These are phyloP conservation scores for Psilocybe cyanescens DNA, from an alignment of 768 basidiomycete species.

Conservation along the genomic window DNA sequence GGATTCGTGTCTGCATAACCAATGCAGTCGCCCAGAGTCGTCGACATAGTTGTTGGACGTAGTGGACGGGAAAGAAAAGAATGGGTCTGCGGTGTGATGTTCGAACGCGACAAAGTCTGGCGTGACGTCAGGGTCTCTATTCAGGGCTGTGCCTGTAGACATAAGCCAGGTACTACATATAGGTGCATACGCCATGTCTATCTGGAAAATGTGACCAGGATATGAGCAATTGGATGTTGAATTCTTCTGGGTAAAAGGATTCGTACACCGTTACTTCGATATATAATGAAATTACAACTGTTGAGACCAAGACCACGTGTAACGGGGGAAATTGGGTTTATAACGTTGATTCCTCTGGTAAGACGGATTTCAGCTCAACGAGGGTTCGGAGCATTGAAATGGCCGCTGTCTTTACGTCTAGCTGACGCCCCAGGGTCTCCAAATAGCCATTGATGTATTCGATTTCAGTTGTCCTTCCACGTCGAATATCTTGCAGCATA, in stretches of 20 bases:
- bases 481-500: slow-evolving; percentile 75
- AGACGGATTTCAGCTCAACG: slow-evolving; percentile 57
- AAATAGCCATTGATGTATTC: slow-evolving; percentile 86
- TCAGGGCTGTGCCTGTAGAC: not conserved
- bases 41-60: not conserved
- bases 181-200: not conserved
- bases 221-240: not conserved
- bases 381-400: slow-evolving; percentile 60
- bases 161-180: not conserved
- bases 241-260: not conserved
- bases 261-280: not conserved
- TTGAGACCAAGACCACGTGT: not conserved
- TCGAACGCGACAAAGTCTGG: not conserved
- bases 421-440: slow-evolving; percentile 57
- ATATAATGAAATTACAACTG: not conserved
- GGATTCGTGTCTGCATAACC: slow-evolving; percentile 29
- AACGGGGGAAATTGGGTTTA: not conserved
- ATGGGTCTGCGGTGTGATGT: not conserved
- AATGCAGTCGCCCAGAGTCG: slow-evolving; percentile 10
- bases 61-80: not conserved
- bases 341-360: slow-evolving; percentile 55
- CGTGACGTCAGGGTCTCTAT: not conserved
- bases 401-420: slow-evolving; percentile 61
- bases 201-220: not conserved
- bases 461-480: slow-evolving; percentile 73